Evolutionary conservation across 2,329 filamentous ascomycete genomes (phyloP).

Genomic region (Dryadomyces sulphureus): DNA sequence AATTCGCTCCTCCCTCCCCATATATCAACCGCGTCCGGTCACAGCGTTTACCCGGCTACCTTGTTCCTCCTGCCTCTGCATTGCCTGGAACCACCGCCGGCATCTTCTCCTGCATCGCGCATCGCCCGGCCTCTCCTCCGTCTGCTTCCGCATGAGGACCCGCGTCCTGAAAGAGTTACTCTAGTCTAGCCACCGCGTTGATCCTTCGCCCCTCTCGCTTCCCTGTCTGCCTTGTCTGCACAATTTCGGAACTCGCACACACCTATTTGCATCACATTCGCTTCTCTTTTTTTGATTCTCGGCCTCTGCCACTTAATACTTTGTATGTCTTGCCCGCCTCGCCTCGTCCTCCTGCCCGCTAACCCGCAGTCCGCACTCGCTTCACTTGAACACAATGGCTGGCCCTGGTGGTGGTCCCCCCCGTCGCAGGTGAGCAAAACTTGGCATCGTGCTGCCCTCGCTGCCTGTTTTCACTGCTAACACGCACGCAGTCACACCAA

Average conservation of each 20-base stretch:
- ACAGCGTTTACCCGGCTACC: too few species aligned
- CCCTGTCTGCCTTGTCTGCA: neutral
- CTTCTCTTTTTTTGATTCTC: neutral
- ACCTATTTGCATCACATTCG: neutral
- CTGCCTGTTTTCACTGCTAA: neutral
- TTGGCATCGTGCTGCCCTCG: neutral
- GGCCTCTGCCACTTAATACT: neutral
- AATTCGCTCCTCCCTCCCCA: too few species aligned
- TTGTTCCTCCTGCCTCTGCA: too few species aligned
- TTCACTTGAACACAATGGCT: constrained; percentile 50
- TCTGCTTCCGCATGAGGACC: too few species aligned
- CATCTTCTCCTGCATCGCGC: neutral
- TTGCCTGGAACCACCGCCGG: too few species aligned
- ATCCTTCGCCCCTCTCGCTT: neutral
- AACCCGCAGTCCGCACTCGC: constrained; percentile 8
- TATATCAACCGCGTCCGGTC: too few species aligned
- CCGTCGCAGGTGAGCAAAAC: constrained; percentile 40
- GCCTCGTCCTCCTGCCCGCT: neutral
- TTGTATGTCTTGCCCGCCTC: neutral
- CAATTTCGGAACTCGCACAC: neutral
- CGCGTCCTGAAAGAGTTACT: neutral
- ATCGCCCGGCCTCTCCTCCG: neutral
- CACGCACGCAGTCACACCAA: constrained; percentile 69
- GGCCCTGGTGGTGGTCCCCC: constrained; percentile 90
- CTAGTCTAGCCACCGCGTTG: neutral